Percentiles rank a stretch among this genome's conserved stretches.
Evolutionary conservation across 2,329 filamentous ascomycete species (phyloP).

Genomic region (Myriosclerotinia curreyana): DNA sequence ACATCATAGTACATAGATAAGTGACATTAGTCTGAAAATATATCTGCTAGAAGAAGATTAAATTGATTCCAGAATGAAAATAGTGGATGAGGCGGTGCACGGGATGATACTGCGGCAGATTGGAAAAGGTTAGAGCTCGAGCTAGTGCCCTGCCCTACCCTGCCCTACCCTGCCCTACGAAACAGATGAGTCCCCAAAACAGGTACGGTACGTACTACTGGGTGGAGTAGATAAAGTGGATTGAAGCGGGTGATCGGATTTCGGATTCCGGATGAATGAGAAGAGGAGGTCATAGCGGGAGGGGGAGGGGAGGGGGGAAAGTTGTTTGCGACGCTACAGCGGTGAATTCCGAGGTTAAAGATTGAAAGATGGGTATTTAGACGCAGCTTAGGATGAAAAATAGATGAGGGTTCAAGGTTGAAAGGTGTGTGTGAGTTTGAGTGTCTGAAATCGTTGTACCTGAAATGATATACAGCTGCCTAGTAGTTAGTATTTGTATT

Average conservation of each 20-base stretch:
- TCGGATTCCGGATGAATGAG: background rate
- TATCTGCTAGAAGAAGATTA: conserved; percentile 9
- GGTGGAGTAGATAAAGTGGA: conserved; percentile 16
- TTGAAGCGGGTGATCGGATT: conserved; percentile 10
- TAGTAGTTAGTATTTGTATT: background rate
- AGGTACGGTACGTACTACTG: too few species aligned
- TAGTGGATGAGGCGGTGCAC: background rate
- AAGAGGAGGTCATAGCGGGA: conserved; percentile 5
- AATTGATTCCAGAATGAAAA: conserved; percentile 9
- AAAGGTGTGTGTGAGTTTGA: conserved; percentile 13
- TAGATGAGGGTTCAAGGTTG: background rate
- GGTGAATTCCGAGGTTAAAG: background rate
- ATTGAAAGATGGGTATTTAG: background rate
- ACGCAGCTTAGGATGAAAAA: background rate
- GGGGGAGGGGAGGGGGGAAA: too few species aligned
- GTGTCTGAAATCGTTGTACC: background rate
- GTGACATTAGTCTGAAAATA: background rate
- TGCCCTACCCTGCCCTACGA: conserved; percentile 16
- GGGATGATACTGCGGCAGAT: conserved; percentile 2
- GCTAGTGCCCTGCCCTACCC: conserved; percentile 3
- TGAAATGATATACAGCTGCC: background rate
- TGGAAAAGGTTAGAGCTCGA: conserved; percentile 5
- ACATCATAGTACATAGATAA: background rate
- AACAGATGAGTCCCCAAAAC: conserved; percentile 14
- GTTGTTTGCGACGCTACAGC: conserved; percentile 2